These are phyloP conservation scores for Phanerochaete carnosa DNA, from an alignment of 768 basidiomycete species.

Conservation along the genomic window DNA sequence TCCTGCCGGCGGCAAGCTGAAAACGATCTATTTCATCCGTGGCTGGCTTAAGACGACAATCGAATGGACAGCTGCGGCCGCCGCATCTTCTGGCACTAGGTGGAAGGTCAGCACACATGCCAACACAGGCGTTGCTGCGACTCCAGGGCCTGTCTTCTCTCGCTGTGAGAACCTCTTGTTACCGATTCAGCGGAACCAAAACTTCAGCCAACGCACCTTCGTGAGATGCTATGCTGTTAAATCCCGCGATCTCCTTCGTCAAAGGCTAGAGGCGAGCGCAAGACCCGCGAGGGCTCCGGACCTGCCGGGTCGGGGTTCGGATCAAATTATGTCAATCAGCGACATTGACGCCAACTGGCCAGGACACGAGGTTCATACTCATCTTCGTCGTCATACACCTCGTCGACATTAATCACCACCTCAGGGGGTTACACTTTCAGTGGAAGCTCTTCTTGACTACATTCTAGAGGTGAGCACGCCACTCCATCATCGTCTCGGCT, in stretches of 20 bases:
- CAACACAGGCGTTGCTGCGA: background rate
- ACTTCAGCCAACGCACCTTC: conserved; percentile 16
- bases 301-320: background rate
- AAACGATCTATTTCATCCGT: background rate
- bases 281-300: background rate
- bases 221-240: conserved; percentile 16
- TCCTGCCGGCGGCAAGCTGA: background rate
- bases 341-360: background rate
- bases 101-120: background rate
- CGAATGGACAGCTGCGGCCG: background rate
- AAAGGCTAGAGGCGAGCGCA: conserved; percentile 13
- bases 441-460: conserved; percentile 20
- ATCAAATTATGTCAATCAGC: background rate
- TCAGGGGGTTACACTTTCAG: conserved; percentile 2
- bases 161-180: background rate
- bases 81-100: background rate
- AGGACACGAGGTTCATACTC: background rate
- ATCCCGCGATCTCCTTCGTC: background rate
- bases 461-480: conserved; percentile 15
- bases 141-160: background rate
- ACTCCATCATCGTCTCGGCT: background rate
- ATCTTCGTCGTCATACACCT: background rate
- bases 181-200: background rate
- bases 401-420: background rate
- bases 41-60: background rate